phyloP scores from a whole-genome alignment of 805 yeast species.

The Ogataea paraovalis region DNA sequence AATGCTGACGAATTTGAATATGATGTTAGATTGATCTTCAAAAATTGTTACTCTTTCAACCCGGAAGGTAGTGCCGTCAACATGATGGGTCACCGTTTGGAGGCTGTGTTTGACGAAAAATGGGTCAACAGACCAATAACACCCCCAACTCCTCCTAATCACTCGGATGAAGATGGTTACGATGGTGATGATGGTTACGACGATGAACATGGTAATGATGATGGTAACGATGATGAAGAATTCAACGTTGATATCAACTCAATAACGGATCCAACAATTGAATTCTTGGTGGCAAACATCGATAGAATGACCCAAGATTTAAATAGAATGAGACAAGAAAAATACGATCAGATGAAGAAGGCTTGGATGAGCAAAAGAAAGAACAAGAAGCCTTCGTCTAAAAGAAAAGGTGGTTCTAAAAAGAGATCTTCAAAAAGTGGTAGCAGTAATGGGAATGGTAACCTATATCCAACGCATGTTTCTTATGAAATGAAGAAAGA shows the following conservation, averaged over 20 bases:
- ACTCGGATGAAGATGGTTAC: constrained; percentile 35
- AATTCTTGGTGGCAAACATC: constrained; percentile 81
- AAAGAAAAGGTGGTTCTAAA: constrained; percentile 30
- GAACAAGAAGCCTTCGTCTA: constrained; percentile 24
- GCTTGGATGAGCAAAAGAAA: constrained; percentile 52
- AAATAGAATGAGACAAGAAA: constrained; percentile 75
- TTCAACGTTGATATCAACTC: constrained; percentile 57
- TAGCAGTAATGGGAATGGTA: constrained; percentile 10
- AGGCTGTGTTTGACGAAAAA: constrained; percentile 76
- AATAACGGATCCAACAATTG: constrained; percentile 85
- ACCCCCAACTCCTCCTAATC: constrained; percentile 48
- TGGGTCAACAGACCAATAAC: constrained; percentile 86
- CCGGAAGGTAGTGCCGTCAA: constrained; percentile 98
- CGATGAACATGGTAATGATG: constrained; percentile 38
- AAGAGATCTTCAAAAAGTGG: constrained; percentile 17
- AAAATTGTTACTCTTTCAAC: constrained; percentile 86
- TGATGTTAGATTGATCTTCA: constrained; percentile 79
- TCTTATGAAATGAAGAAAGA: constrained; percentile 97
- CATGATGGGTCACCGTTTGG: constrained; percentile 90
- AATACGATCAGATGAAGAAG: constrained; percentile 60
- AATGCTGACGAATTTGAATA: constrained; percentile 81
- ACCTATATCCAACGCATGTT: constrained; percentile 40
- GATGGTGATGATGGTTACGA: constrained; percentile 33
- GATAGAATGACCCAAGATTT: constrained; percentile 82
- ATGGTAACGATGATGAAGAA: constrained; percentile 37